A percentile compares a stretch with the other conserved stretches of the same genome.
Evolutionary conservation across 2,329 filamentous ascomycete species (phyloP).

Genomic region (Stemphylium vesicarium): DNA sequence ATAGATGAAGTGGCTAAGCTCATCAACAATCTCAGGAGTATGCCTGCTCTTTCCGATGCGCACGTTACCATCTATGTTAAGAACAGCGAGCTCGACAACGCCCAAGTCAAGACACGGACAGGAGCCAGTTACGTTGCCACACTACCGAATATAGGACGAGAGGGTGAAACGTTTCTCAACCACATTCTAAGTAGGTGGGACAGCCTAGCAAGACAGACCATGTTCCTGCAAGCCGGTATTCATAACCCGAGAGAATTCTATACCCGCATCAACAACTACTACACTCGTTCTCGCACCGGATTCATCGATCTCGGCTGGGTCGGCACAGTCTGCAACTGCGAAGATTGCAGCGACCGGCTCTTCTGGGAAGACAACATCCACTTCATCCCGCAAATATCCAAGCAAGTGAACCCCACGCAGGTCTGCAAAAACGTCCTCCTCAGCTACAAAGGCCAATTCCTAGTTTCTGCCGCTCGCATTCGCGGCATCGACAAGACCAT

Average conservation of each 20-base stretch:
- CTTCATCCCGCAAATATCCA: conserved; percentile 47
- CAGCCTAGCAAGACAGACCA: conserved; percentile 52
- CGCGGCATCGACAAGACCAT: conserved; percentile 41
- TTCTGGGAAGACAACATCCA: conserved; percentile 50
- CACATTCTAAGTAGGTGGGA: conserved; percentile 55
- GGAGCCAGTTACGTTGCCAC: conserved; percentile 29
- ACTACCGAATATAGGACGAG: conserved; percentile 51
- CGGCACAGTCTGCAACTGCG: conserved; percentile 48
- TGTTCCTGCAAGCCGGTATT: conserved; percentile 56
- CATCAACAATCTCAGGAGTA: conserved; percentile 22
- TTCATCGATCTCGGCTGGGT: conserved; percentile 53
- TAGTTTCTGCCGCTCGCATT: conserved; percentile 53
- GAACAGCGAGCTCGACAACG: conserved; percentile 24
- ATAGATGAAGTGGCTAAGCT: conserved; percentile 28
- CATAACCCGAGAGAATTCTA: conserved; percentile 49
- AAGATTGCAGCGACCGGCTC: conserved; percentile 49
- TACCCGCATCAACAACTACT: conserved; percentile 49
- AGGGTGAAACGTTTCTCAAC: conserved; percentile 54
- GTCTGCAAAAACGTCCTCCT: conserved; percentile 47
- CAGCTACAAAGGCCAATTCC: conserved; percentile 57
- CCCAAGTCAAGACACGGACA: conserved; percentile 22
- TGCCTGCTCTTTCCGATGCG: conserved; percentile 27
- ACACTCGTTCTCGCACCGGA: conserved; percentile 47
- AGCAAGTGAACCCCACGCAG: conserved; percentile 22
- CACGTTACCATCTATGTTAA: conserved; percentile 43